phyloP scores from a whole-genome alignment of 2,329 filamentous ascomycete species.

The Aureobasidium melanogenum region DNA sequence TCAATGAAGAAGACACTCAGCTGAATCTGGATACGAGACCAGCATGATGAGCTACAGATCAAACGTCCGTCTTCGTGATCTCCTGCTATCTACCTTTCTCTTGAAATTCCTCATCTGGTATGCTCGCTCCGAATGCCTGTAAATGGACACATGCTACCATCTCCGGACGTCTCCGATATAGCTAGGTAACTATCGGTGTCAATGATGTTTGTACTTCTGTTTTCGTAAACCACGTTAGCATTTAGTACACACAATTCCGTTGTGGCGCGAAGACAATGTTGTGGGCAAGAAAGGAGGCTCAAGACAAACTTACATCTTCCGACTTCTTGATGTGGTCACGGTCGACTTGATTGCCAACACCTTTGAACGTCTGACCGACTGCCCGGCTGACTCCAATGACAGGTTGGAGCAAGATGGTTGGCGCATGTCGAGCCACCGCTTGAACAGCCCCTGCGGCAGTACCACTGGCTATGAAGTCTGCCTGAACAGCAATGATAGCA shows the following conservation, averaged over 20 bases:
- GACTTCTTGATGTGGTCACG: constrained; percentile 69
- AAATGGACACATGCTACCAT: not conserved
- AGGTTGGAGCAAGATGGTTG: constrained; percentile 86
- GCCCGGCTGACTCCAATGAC: constrained; percentile 85
- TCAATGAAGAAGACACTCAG: not conserved
- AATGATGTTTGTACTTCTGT: not conserved
- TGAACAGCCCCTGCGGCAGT: constrained; percentile 71
- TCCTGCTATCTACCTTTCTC: not conserved
- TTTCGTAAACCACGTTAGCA: not conserved
- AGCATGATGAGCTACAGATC: not conserved
- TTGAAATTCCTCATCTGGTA: not conserved
- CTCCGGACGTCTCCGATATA: not conserved
- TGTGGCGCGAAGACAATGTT: not conserved
- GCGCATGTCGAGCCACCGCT: constrained; percentile 70
- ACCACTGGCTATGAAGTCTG: constrained; percentile 78
- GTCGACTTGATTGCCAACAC: constrained; percentile 86
- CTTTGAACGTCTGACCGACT: constrained; percentile 79
- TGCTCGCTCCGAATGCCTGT: not conserved
- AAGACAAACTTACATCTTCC: constrained; percentile 66
- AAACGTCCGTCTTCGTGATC: not conserved
- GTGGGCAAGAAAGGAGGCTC: not conserved
- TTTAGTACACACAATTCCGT: not conserved
- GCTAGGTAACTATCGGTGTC: not conserved
- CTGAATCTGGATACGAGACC: not conserved
- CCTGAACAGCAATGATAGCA: constrained; percentile 89